Base-by-base conservation (phyloP, 2,329 filamentous ascomycete genomes). In the Ilyonectria robusta region DNA sequence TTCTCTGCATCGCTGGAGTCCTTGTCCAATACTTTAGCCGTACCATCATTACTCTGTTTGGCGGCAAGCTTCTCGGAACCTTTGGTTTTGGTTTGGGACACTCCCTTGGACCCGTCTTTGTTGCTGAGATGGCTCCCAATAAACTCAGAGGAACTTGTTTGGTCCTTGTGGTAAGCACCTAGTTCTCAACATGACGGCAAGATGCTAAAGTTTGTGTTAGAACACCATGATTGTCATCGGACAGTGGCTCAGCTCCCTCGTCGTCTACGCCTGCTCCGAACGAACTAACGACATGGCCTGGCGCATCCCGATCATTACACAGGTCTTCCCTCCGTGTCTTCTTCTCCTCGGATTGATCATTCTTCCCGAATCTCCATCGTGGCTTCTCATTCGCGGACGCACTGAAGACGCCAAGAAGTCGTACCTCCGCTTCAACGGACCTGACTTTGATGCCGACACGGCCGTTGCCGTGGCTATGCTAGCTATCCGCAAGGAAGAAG, bases 351-450 rank as follows among this genome's bases (percentile, higher is more conserved):
- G 78, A 5, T 72, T 82, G 1, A 65, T 74, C 23, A 78, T 84
- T 57, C 77, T 83, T 15, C 84, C 84, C 1, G 84, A 86, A 69
- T 83, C 81, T 2, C 84, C 84, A 1, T 84, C 83, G 66, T 85
- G 81, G 80, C 78, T 84, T 4, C 77, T 84, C 3, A 77, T 81
- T 11, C 78, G 80, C 23, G 80, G 78, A 4, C 76, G 78, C n/a
- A 62, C 75, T n/a, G 77, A 79, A 2, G 78, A 79, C 13, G 83
- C 83, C 11, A 69, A 65, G 48, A 40, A 57, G 23, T 60, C 68
- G 2, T 70, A 68, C 58, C 61, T 65, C 15, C 64, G 65, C 9
- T 78, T 77, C 67, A 76, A 77, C 47, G 76, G 76, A 7, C 63
- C 72, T 7, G 53, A 61, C 10, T 74, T 74, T 29, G 73, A 77